A percentile compares a stretch with the other conserved stretches of the same genome.
phyloP scores from a whole-genome alignment of 2,329 filamentous ascomycete species.

The Pezicula rhizophila region DNA sequence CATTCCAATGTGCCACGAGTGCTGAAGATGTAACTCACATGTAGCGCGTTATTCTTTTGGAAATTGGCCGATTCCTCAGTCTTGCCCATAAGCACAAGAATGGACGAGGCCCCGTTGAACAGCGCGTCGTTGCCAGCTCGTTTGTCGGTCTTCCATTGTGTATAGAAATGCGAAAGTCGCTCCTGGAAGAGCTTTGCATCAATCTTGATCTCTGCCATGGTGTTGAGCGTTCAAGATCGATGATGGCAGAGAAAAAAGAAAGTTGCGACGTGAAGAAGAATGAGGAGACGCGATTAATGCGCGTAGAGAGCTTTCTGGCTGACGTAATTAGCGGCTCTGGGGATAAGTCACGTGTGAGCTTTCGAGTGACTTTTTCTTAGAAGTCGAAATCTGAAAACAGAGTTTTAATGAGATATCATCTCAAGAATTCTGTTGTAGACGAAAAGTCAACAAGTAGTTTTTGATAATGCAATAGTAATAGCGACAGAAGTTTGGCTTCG shows the following conservation, averaged over 20 bases:
- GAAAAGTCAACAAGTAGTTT: no score
- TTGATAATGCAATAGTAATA: no score
- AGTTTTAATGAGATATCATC: no score
- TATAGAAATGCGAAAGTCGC: slow-evolving; percentile 78
- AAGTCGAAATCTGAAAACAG: no score
- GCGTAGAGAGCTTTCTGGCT: no score
- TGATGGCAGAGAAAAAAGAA: slow-evolving; percentile 19
- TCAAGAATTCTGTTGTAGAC: no score
- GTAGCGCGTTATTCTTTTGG: slow-evolving; percentile 93
- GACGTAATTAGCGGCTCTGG: no score
- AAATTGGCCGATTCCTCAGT: slow-evolving; percentile 82
- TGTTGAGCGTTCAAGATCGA: slow-evolving; percentile 7
- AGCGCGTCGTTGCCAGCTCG: slow-evolving; percentile 69
- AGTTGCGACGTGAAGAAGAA: slow-evolving; percentile 4
- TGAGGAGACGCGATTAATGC: slow-evolving; percentile 15
- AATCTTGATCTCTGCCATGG: slow-evolving; percentile 78
- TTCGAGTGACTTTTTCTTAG: no score
- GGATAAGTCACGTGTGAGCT: no score
- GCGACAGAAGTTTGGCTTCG: no score
- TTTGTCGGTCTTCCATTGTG: slow-evolving; percentile 95
- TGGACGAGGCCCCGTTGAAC: slow-evolving; percentile 81
- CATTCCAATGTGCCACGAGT: neutral
- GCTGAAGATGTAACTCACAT: slow-evolving; percentile 54
- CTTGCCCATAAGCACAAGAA: slow-evolving; percentile 90
- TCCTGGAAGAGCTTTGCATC: slow-evolving; percentile 91